Base-by-base conservation (phyloP, 2,329 filamentous ascomycete genomes). In the Hypoxylon sp. region DNA sequence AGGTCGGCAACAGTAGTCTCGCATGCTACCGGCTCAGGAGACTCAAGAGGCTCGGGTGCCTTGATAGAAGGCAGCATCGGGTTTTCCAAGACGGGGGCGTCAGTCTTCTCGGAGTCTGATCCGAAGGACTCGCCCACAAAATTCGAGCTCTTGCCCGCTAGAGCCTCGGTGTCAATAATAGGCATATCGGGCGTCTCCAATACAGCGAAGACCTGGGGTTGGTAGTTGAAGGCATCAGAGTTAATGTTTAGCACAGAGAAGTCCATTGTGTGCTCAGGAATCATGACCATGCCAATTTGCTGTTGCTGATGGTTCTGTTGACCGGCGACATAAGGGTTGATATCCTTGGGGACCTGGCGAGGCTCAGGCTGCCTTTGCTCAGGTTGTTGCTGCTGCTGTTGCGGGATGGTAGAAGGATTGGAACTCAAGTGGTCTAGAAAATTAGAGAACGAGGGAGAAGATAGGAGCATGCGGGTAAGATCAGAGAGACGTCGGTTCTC, bases 401-500 rank as follows among this genome's bases (percentile, higher is more conserved):
- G 63, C 38, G 80, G 77, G n/a, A 80, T 60, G 7, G 82, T 75
- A 13, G 84, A 73, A 14, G 88, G 86, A 75, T 89, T 90, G 71
- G 83, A 80, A 79, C 88, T 90, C 38, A 93, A 85, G 56, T 90
- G 86, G 74, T 92, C 89, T 48, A 98, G 86, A 77, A 93, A 94
- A 81, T 88, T 91, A 70, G 88, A 93, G 80, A 98, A 97, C 5
- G 93, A 91, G 13, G 93, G 87, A 5, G 93, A 95, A 4, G 89
- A 89, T 17, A 95, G 85, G 28, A 95, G 89, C 88, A 93, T 93
- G 78, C 90, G 91, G n/a, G 91, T 93, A 17, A 95, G 83, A 72
- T 93, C 91, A 7, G 87, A 89, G 57, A 95, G 83, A 51, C 93
- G 92, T 76, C 90, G 90, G 81, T 97, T 97, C 84, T 97, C 94